Evolutionary conservation across 2,329 filamentous ascomycete species (phyloP).

Genomic region (Orbilia quercus): DNA sequence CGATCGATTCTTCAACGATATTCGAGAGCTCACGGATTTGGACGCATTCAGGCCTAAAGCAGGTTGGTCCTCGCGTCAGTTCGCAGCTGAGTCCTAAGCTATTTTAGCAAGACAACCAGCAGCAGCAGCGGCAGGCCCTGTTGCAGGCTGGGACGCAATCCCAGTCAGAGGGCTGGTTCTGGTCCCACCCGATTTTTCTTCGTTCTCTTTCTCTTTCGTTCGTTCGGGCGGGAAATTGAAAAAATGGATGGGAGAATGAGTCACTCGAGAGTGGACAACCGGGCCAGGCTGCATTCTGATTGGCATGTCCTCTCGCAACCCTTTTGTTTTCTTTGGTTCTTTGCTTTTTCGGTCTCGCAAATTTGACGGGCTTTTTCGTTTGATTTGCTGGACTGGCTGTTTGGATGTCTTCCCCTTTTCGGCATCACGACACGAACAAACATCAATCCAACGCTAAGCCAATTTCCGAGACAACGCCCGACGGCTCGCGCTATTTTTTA

Average conservation of each 20-base stretch:
- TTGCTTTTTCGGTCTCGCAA: slow-evolving; percentile 46
- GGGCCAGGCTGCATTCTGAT: slow-evolving; percentile 48
- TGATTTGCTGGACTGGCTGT: slow-evolving; percentile 39
- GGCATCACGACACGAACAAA: slow-evolving; percentile 56
- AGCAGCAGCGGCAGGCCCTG: too few species aligned
- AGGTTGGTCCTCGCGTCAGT: slow-evolving; percentile 38
- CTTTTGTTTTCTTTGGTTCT: slow-evolving; percentile 24
- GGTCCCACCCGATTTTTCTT: slow-evolving; percentile 24
- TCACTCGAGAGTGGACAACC: slow-evolving; percentile 46
- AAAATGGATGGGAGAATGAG: slow-evolving; percentile 56
- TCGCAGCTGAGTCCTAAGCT: slow-evolving; percentile 46
- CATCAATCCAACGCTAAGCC: slow-evolving; percentile 43
- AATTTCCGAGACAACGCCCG: slow-evolving; percentile 49
- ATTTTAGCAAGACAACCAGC: slow-evolving; percentile 54
- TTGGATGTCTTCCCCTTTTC: slow-evolving; percentile 40
- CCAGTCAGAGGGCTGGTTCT: slow-evolving; percentile 18
- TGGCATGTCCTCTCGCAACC: slow-evolving; percentile 23
- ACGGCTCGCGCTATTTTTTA: slow-evolving; percentile 22
- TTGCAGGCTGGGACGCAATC: slow-evolving; percentile 14
- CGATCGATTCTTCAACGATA: slow-evolving; percentile 46
- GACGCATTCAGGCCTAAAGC: slow-evolving; percentile 38
- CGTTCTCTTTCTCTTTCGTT: slow-evolving; percentile 9
- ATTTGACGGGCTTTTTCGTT: slow-evolving; percentile 46
- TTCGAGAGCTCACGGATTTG: slow-evolving; percentile 47
- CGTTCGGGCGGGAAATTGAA: slow-evolving; percentile 34